Percentiles rank a stretch among this genome's conserved stretches.
phyloP scores from a whole-genome alignment of 2,329 filamentous ascomycete genomes.

The Xylariaceae sp. region DNA sequence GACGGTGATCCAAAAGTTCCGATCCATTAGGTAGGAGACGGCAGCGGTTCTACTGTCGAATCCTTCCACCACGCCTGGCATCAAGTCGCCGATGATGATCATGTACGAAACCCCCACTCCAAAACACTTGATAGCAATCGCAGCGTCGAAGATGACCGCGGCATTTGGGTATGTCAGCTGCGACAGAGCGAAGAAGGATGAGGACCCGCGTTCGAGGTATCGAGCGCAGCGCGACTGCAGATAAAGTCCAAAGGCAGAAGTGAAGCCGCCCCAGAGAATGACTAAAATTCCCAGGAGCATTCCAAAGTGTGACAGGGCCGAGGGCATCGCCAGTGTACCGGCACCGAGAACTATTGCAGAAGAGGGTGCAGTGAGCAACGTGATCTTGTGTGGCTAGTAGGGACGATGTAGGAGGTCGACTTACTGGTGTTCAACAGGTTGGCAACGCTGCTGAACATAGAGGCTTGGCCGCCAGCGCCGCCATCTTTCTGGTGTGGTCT shows the following conservation, averaged over 20 bases:
- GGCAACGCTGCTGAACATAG: conserved; percentile 86
- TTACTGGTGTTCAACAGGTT: conserved; percentile 95
- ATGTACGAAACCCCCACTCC: conserved; percentile 96
- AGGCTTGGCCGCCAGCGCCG: conserved; percentile 67
- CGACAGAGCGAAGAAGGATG: conserved; percentile 94
- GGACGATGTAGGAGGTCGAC: conserved; percentile 24
- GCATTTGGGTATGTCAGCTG: conserved; percentile 97
- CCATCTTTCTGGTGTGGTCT: conserved; percentile 64
- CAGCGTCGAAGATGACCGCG: conserved; percentile 89
- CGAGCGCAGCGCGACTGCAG: conserved; percentile 88
- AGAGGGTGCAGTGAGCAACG: conserved; percentile 18
- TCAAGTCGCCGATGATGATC: conserved; percentile 97
- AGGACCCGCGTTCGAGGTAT: conserved; percentile 83
- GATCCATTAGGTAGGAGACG: conserved; percentile 74
- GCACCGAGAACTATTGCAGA: conserved; percentile 74
- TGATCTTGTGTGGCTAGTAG: not conserved
- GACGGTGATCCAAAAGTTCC: conserved; percentile 95
- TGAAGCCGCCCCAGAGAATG: conserved; percentile 86
- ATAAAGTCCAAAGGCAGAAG: conserved; percentile 88
- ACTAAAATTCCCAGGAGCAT: conserved; percentile 79
- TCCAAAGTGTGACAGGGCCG: conserved; percentile 92
- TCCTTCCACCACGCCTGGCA: conserved; percentile 88
- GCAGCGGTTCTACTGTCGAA: conserved; percentile 64
- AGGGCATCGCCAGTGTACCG: conserved; percentile 91
- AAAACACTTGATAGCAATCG: conserved; percentile 97